A percentile compares a stretch with the other conserved stretches of the same genome.
Conservation (phyloP, 1,284 basidiomycete species). For the Sphagnurus paluster region DNA sequence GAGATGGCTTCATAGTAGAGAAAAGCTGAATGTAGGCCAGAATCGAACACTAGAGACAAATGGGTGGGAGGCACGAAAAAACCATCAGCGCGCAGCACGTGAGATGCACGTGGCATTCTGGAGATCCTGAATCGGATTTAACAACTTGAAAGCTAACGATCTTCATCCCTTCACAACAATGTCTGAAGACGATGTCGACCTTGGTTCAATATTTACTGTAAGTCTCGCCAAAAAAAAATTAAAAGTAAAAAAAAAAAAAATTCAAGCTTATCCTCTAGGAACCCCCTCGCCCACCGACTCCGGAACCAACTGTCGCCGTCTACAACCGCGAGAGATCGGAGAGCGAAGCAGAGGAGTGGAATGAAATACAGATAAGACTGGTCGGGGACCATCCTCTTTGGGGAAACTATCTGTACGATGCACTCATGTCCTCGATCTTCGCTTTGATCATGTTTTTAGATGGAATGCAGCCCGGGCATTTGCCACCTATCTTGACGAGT, state of each 20-base stretch:
- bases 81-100: too few species aligned
- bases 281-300: constrained; percentile 57
- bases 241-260: constrained; percentile 1
- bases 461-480: constrained; percentile 86
- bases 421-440: neutral
- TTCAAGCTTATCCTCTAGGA: constrained; percentile 27
- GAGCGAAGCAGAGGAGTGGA: constrained; percentile 32
- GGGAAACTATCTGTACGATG: constrained; percentile 82
- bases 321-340: constrained; percentile 41
- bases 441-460: constrained; percentile 36
- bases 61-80: too few species aligned
- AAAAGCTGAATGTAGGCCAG: too few species aligned
- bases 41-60: too few species aligned
- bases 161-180: constrained; percentile 5
- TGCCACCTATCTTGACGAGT: constrained; percentile 71
- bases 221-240: too few species aligned
- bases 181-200: constrained; percentile 23
- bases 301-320: constrained; percentile 50
- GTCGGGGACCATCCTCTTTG: constrained; percentile 90
- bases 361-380: constrained; percentile 64
- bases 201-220: constrained; percentile 33
- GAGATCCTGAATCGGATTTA: too few species aligned
- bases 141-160: too few species aligned
- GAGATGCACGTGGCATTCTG: too few species aligned
- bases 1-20: too few species aligned